Base-by-base conservation (phyloP, 352 stramenopile genomes). In the Phytophthora cactorum region DNA sequence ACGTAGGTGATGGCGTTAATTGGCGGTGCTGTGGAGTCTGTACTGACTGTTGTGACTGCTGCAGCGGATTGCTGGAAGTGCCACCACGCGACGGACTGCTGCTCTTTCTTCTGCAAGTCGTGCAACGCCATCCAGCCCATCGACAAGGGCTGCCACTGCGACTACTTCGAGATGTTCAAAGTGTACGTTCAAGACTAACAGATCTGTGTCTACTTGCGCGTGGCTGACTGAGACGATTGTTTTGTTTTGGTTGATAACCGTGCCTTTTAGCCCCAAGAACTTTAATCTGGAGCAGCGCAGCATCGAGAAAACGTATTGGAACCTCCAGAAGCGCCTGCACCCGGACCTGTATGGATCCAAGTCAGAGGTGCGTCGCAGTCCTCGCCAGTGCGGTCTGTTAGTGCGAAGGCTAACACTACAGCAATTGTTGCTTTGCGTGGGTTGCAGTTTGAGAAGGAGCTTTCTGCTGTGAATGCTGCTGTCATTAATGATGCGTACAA, bases 111-210 rank as follows among this genome's bases (percentile, higher is more conserved):
- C 58, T 96, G 88, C 68, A 79, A 82, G 41, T 75, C 73, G 52
- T 96, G 88, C 66, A 77, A 92, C 49, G 78, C 80, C 36, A 96
- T 96, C 63, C 88, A 94, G 64, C 86, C 88, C 11, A 73, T 96
- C 51, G 56, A 89, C 56, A 81, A 83, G 31, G 72, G 77, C 50
- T 81, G 78, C 38, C 79, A 88, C 61, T 95, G 88, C 71, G 81
- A 96, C 69, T 94, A 92, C 76, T 94, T 96, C 73, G 86, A 93
- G 68, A 81, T 96, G 66, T 96, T 96, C 63, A 58, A 92, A 61
- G 82, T 96, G 88, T 94, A 76, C 28, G 55, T 27, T 27, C 58
- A 32, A 25, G 39, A 25, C 5, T 58, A 52, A 25, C 59, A 9
- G 46, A 45, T 34, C 12, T 38, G 14, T 65, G 28, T 58, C 12